Evolutionary conservation across 768 basidiomycete species (phyloP).

Genomic region (Serendipita sp.): DNA sequence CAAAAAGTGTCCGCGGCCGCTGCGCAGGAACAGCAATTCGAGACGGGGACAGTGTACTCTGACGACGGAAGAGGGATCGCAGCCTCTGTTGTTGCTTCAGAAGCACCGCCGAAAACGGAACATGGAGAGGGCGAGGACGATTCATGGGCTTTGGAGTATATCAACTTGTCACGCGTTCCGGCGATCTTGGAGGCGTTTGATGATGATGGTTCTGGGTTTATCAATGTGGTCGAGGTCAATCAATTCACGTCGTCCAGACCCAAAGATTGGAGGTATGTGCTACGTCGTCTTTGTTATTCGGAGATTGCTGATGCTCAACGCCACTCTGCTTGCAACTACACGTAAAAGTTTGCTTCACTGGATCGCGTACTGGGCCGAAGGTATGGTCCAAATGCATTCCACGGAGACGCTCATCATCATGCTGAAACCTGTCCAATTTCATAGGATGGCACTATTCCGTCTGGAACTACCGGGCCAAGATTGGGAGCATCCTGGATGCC

Average conservation of each 20-base stretch:
- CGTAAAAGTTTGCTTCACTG: conserved; percentile 19
- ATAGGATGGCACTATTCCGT: conserved; percentile 16
- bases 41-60: no score
- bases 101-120: no score
- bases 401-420: not conserved
- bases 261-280: no score
- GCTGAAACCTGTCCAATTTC: not conserved
- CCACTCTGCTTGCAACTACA: no score
- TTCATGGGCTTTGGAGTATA: conserved; percentile 18
- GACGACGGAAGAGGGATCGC: no score
- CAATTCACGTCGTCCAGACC: no score
- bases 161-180: conserved; percentile 22
- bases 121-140: no score
- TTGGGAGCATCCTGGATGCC: conserved; percentile 10
- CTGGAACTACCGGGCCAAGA: conserved; percentile 9
- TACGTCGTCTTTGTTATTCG: no score
- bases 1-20: no score
- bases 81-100: no score
- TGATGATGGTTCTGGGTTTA: conserved; percentile 23
- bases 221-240: conserved; percentile 21
- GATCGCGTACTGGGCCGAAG: conserved; percentile 23
- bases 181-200: conserved; percentile 24
- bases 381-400: conserved; percentile 12
- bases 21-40: no score
- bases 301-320: no score